Evolutionary conservation across 176 grass and related monocot species (phyloP).

Genomic region (Cenchrus americanus): DNA sequence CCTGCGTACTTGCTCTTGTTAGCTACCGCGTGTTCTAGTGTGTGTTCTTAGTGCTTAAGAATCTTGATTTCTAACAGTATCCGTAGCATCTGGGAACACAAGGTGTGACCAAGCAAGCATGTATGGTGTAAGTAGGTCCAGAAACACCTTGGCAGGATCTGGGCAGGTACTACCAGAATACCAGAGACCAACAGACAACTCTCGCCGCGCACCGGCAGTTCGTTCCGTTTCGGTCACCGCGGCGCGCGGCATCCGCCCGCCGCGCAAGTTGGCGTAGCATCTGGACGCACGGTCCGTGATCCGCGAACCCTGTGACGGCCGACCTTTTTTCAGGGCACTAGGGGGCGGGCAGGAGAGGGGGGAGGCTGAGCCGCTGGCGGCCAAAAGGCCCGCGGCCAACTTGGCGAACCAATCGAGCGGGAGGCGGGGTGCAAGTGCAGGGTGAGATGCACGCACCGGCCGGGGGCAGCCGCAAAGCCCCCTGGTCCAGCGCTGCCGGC

Average conservation of each 20-base stretch:
- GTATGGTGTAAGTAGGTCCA: too few relatives aligned
- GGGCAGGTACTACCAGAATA: background rate
- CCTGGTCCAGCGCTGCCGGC: slow-evolving; percentile 20
- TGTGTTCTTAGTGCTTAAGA: too few relatives aligned
- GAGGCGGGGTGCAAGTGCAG: slow-evolving; percentile 18
- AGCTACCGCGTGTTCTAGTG: too few relatives aligned
- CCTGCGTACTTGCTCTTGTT: too few relatives aligned
- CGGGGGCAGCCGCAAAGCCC: slow-evolving; percentile 45
- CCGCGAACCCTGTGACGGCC: slow-evolving; percentile 27
- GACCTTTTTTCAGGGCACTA: background rate
- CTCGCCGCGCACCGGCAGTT: background rate
- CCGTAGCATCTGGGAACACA: background rate
- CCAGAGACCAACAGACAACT: background rate
- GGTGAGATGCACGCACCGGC: slow-evolving; percentile 48
- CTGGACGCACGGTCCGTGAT: slow-evolving; percentile 2
- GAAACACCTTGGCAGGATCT: slow-evolving; percentile 9
- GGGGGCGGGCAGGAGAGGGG: background rate
- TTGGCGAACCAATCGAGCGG: background rate
- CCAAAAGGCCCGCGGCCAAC: background rate
- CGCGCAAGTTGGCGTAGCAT: slow-evolving; percentile 4
- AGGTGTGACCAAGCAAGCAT: background rate
- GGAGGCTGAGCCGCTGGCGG: background rate
- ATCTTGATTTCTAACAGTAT: too few relatives aligned
- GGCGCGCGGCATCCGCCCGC: background rate
- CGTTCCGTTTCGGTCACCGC: background rate